Percentiles rank a stretch among this genome's conserved stretches.
These are phyloP conservation scores for Exophiala alcalophila DNA, from an alignment of 2,329 filamentous ascomycete species.

Conservation along the genomic window DNA sequence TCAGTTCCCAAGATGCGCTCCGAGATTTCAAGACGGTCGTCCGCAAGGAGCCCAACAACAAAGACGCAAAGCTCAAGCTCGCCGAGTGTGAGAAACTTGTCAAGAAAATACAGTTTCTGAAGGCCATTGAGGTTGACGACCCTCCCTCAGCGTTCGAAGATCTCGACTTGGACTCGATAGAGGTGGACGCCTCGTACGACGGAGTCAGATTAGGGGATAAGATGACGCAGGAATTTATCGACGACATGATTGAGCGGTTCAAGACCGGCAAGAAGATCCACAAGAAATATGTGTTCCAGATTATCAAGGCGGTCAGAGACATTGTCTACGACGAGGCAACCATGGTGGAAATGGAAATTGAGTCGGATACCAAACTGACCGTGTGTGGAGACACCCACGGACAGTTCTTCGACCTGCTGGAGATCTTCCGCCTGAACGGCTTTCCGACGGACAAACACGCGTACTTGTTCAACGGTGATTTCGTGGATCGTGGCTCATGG, in stretches of 20 bases:
- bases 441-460: constrained; percentile 79
- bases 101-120: constrained; percentile 86
- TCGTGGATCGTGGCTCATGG: constrained; percentile 96
- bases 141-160: constrained; percentile 89
- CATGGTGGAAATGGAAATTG: constrained; percentile 90
- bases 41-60: constrained; percentile 80
- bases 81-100: constrained; percentile 94
- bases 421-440: constrained; percentile 91
- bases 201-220: constrained; percentile 71
- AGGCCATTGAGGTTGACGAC: constrained; percentile 89
- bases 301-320: constrained; percentile 83
- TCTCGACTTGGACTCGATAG: constrained; percentile 81
- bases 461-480: constrained; percentile 98
- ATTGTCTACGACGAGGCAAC: constrained; percentile 89
- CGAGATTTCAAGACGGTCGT: constrained; percentile 90
- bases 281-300: constrained; percentile 96
- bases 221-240: constrained; percentile 96
- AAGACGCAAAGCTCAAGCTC: constrained; percentile 85
- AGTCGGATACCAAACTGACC: constrained; percentile 74
- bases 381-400: constrained; percentile 98
- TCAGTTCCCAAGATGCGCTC: constrained; percentile 82
- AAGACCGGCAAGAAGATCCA: constrained; percentile 94
- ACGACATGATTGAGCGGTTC: constrained; percentile 95
- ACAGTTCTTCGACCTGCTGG: constrained; percentile 95
- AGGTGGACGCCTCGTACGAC: constrained; percentile 79